Base-by-base conservation (phyloP, 2,329 filamentous ascomycete species). In the Nothopassalora personata region DNA sequence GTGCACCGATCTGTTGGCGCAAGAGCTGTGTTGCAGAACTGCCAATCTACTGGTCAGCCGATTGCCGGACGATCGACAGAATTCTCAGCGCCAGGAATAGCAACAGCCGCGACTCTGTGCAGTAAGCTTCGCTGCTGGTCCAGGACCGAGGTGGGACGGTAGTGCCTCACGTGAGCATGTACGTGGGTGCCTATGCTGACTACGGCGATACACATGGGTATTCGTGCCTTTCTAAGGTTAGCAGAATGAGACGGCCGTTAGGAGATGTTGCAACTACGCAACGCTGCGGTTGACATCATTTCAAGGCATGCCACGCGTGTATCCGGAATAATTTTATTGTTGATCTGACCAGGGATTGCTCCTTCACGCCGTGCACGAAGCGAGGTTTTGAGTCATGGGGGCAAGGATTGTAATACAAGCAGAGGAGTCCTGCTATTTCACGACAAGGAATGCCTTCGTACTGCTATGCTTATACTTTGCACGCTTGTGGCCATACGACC, bases 61-160 rank as follows among this genome's bases (percentile, higher is more conserved):
- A 51, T 13, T 51, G 27, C 48, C 27, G 27, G 27, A 51, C 1
- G 49, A 51, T 34, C 28, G 49, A 51, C 49, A n/a, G 23, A 30
- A 19, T 33, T 31, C 13, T 43, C 57, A 57, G 58, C 58, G 58
- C 54, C 53, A 60, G 58, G 58, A 54, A 60, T 54, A 60, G 50
- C 54, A 54, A 54, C 45, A 34, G 55, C 55, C 55, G 48, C 47
- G 47, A 46, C 49, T 57, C 27, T 31, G 49, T 46, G 30, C 5
- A 34, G 7, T 13, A n/a, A 31, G 36, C 18, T 45, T 30, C 52
- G 28, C 52, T 19, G 39, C 19, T 48, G 46, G 27, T 23, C 18
- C 52, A 23, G 23, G 23, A 23, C 23, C 23, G 23, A 53, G 15
- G 9, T 15, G 51, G n/a, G 28, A 18, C 49, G 34, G 10, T 34